Conservation (phyloP, 129 eudicot species). For the Erigeron canadensis region DNA sequence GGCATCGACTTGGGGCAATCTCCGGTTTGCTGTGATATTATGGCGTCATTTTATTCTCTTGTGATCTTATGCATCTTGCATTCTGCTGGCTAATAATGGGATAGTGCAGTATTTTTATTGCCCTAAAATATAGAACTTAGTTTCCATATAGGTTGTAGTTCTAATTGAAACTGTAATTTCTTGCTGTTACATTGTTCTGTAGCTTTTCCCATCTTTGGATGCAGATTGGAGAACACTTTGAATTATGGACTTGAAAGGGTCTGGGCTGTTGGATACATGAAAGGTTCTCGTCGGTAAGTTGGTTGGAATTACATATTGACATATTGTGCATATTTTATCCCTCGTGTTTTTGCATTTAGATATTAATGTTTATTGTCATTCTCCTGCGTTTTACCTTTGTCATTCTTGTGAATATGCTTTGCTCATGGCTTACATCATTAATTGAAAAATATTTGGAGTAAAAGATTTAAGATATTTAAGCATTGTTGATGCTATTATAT, state of each 20-base stretch:
- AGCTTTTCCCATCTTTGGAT: slow-evolving; percentile 5
- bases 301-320: neutral
- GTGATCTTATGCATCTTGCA: neutral
- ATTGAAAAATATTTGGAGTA: slow-evolving; percentile 14
- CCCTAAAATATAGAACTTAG: neutral
- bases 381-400: slow-evolving; percentile 12
- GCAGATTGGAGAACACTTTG: slow-evolving; percentile 86
- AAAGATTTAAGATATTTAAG: slow-evolving; percentile 7
- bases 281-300: slow-evolving; percentile 76
- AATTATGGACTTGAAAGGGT: slow-evolving; percentile 89
- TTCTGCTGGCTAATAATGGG: neutral
- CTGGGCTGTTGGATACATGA: slow-evolving; percentile 85
- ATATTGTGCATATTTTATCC: neutral
- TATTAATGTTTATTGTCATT: neutral
- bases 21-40: neutral
- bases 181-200: neutral
- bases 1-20: neutral
- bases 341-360: neutral
- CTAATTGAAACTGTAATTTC: neutral
- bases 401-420: neutral
- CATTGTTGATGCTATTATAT: slow-evolving; percentile 5
- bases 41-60: neutral
- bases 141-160: neutral
- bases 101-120: neutral
- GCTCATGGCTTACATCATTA: slow-evolving; percentile 8